Evolutionary conservation across 179 eudicot genomes (phyloP).

Genomic region (Beta corolliflora): DNA sequence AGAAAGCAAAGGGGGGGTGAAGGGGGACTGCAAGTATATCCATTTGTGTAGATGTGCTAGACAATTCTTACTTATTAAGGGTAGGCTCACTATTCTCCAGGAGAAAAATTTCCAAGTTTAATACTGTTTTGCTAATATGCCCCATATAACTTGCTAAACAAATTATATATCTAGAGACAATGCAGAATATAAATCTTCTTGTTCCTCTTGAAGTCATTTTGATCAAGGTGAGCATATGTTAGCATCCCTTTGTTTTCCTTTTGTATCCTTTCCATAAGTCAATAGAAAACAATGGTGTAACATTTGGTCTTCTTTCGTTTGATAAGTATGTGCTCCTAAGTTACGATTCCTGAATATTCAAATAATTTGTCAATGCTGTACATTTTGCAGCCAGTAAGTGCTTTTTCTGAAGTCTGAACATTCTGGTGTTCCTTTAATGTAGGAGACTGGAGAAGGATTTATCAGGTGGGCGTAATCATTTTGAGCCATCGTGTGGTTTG

Average conservation of each 20-base stretch:
- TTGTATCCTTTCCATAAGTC: not conserved
- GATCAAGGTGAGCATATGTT: not conserved
- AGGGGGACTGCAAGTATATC: not conserved
- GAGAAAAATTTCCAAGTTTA: not conserved
- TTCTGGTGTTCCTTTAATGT: slow-evolving; percentile 19
- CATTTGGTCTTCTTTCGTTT: not conserved
- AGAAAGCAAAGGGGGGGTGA: not conserved
- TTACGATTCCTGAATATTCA: not conserved
- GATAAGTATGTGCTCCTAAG: not conserved
- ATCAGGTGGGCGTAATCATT: slow-evolving; percentile 82
- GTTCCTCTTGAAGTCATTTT: not conserved
- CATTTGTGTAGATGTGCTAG: not conserved
- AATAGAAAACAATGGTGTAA: not conserved
- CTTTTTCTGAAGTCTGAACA: slow-evolving; percentile 2
- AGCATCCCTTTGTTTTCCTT: not conserved
- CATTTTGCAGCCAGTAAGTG: not conserved
- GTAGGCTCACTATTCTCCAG: not conserved
- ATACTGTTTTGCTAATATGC: not conserved
- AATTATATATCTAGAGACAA: no score
- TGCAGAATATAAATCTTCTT: no score
- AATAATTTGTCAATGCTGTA: not conserved
- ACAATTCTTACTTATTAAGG: not conserved
- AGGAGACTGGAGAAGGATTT: slow-evolving; percentile 86
- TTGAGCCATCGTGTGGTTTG: slow-evolving; percentile 80
- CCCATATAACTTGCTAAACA: not conserved